Evolutionary conservation across 768 basidiomycete species (phyloP).

Genomic region (Neoboletus subvelutipes): DNA sequence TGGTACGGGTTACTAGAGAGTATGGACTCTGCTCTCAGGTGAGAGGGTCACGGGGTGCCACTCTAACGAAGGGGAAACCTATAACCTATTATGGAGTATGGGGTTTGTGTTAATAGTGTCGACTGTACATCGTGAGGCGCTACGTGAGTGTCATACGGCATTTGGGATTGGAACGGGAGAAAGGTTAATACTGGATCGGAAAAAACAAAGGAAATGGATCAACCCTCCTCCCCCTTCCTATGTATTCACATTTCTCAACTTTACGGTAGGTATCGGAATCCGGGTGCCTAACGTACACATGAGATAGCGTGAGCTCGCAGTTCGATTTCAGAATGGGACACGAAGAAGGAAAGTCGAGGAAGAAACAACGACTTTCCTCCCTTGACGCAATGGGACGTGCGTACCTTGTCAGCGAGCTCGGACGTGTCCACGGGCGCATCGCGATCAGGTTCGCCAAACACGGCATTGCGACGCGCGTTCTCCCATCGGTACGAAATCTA

Average conservation of each 20-base stretch:
- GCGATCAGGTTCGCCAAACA: constrained; percentile 50
- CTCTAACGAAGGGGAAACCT: not conserved
- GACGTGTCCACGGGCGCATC: constrained; percentile 57
- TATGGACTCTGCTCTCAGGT: not conserved
- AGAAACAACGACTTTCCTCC: not conserved
- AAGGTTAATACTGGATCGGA: not conserved
- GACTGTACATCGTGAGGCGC: not conserved
- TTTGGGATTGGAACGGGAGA: not conserved
- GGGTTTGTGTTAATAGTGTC: not conserved
- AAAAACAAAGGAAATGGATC: too few species aligned
- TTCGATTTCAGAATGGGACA: not conserved
- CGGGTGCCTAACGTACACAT: constrained; percentile 44
- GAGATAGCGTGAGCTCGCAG: not conserved
- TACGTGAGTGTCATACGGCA: not conserved
- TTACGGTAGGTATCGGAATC: constrained; percentile 56
- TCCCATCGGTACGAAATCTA: constrained; percentile 65
- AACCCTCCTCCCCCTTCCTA: not conserved
- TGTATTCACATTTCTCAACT: not conserved
- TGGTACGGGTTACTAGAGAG: not conserved
- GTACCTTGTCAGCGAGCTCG: constrained; percentile 39
- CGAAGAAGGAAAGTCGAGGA: not conserved
- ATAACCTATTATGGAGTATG: not conserved
- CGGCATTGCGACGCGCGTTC: constrained; percentile 53
- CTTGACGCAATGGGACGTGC: too few species aligned
- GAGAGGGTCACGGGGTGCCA: not conserved